Conservation (phyloP, 2,329 filamentous ascomycete genomes). For the Pseudocercospora crystallina region DNA sequence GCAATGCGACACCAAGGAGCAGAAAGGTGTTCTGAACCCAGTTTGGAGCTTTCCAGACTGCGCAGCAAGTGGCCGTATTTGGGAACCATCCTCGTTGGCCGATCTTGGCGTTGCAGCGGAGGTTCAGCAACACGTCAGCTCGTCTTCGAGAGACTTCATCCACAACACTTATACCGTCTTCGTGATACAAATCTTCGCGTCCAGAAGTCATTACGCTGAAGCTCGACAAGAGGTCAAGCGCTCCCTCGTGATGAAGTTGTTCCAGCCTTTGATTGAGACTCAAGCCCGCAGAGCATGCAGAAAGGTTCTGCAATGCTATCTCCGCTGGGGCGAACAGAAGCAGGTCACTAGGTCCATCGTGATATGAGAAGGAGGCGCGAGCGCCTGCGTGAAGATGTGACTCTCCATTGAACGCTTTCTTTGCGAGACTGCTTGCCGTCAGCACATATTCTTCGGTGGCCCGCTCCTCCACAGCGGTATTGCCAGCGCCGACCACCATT, state of each 20-base stretch:
- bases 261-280: constrained; percentile 55
- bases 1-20: constrained; percentile 32
- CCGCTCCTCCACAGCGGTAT: constrained; percentile 55
- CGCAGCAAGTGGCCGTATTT: constrained; percentile 56
- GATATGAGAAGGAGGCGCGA: constrained; percentile 35
- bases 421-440: constrained; percentile 49
- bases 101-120: constrained; percentile 54
- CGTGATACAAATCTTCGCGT: constrained; percentile 44
- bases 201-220: constrained; percentile 51
- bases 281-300: constrained; percentile 34
- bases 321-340: constrained; percentile 49
- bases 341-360: constrained; percentile 30
- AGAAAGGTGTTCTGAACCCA: constrained; percentile 40
- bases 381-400: constrained; percentile 51
- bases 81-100: constrained; percentile 41
- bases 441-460: constrained; percentile 49
- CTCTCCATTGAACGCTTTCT: constrained; percentile 45
- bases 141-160: constrained; percentile 48
- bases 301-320: constrained; percentile 34
- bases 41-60: constrained; percentile 41
- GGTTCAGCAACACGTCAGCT: constrained; percentile 56
- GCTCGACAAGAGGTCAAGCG: constrained; percentile 49
- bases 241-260: constrained; percentile 38
- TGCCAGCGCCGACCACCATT: constrained; percentile 55
- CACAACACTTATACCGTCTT: constrained; percentile 44